Base-by-base conservation (phyloP, 2,329 filamentous ascomycete genomes). In the Neurospora sp. region DNA sequence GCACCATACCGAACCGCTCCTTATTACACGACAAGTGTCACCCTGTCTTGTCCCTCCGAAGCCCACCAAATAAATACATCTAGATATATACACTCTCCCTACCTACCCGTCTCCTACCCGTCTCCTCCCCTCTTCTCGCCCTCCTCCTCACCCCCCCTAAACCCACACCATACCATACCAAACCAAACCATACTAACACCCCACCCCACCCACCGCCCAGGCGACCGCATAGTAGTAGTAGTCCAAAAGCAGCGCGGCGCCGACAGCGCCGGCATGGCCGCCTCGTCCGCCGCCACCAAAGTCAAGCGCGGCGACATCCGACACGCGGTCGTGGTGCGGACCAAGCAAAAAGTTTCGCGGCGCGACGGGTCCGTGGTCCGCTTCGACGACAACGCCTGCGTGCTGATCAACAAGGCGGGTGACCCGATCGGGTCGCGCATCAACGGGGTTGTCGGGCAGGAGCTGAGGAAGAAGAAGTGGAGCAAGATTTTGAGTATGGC, bases 321-420 rank as follows among this genome's bases (percentile, higher is more conserved):
- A 74, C 96, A 99, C 81, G 96, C 96, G 23, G 93, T 99, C 65
- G 89, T 99, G 36, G 96, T 99, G 71, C 91, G 96, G 73, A 97
- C 95, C 43, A 88, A 85, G 77, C 97, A 98, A 83, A 91, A 94
- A 82, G 88, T 91, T 72, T 92, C 96, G 80, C 87, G 96, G 73
- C 88, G 88, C 39, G 96, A 99, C 83, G 96, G 96, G 68, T 94
- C 91, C 78, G 89, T 96, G 66, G 90, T 99, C 74, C 90, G 90
- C 75, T 99, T 99, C 80, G 96, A 97, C 81, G 96, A 99, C 82
- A 99, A 99, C 81, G 96, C 96, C 66, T 99, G 96, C 79, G 96
- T 99, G 66, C 84, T 99, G 75, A 91, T 99, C 80, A 98, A 96
- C 83, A 99, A 98, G 87, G 87, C 92, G 10, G 96, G 96, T 62